These are phyloP conservation scores for Dispira simplex DNA, from an alignment of 192 early-diverging fungal genomes.

Conservation along the genomic window DNA sequence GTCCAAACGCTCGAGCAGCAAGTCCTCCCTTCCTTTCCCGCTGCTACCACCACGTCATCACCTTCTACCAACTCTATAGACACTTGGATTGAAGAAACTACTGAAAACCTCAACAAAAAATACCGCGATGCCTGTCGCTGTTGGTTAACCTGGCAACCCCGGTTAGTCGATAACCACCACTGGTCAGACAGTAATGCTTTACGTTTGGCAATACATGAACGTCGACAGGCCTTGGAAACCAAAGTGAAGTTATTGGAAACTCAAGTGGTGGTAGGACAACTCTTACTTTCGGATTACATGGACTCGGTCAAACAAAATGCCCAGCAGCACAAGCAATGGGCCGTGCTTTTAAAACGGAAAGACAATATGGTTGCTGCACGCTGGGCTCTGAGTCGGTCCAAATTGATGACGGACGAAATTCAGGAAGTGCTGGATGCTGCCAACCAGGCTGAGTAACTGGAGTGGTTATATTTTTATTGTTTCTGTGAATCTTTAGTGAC, in stretches of 20 bases:
- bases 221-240: neutral
- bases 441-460: no score
- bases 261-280: neutral
- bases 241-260: neutral
- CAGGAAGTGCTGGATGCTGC: neutral
- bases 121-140: no score
- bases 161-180: no score
- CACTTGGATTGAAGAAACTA: no score
- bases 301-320: neutral
- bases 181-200: no score
- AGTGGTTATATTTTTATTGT: no score
- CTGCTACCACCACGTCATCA: no score
- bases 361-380: neutral
- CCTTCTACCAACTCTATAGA: no score
- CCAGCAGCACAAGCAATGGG: neutral
- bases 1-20: neutral
- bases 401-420: neutral
- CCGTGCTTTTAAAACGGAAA: neutral
- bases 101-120: no score
- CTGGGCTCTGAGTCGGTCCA: neutral
- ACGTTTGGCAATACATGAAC: neutral
- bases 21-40: no score
- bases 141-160: no score
- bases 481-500: no score
- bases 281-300: neutral